These are phyloP conservation scores for Chaetomium sp. DNA, from an alignment of 2,329 filamentous ascomycete genomes.

Conservation along the genomic window DNA sequence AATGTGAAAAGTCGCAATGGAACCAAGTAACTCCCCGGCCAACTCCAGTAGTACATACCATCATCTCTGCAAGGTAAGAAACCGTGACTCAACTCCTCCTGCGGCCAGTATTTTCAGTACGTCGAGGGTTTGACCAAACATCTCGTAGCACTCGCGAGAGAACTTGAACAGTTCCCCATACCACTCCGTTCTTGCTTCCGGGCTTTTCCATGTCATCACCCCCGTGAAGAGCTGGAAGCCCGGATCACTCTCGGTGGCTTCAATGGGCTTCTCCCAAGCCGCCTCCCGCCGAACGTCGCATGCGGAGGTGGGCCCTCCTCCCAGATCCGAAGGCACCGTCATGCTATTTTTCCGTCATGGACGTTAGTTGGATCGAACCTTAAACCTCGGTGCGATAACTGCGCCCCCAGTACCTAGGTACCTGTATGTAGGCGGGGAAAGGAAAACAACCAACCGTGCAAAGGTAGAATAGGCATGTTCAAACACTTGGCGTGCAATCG, in stretches of 20 bases:
- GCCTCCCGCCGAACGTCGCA: not conserved
- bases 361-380: not conserved
- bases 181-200: slow-evolving; percentile 17
- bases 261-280: slow-evolving; percentile 8
- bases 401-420: too few relatives aligned
- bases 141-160: slow-evolving; percentile 16
- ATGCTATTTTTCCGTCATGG: slow-evolving; percentile 12
- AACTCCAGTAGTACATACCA: too few relatives aligned
- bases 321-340: slow-evolving; percentile 3
- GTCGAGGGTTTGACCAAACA: slow-evolving; percentile 17
- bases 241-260: not conserved
- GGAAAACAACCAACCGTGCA: slow-evolving; percentile 3
- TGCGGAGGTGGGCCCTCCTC: slow-evolving; percentile 4
- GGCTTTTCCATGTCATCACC: slow-evolving; percentile 13
- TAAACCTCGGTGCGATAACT: not conserved
- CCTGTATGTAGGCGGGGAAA: not conserved
- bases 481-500: slow-evolving; percentile 4
- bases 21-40: too few relatives aligned
- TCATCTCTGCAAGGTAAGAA: slow-evolving; percentile 13
- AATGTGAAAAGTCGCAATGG: too few relatives aligned
- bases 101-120: slow-evolving; percentile 14
- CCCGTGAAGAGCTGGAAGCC: slow-evolving; percentile 19
- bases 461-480: slow-evolving; percentile 16
- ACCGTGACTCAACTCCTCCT: slow-evolving; percentile 14
- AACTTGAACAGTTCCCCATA: slow-evolving; percentile 18